Percentiles rank a stretch among this genome's conserved stretches.
Evolutionary conservation across 176 grass and related monocot species (phyloP).

Genomic region (Cymbopogon citratus): DNA sequence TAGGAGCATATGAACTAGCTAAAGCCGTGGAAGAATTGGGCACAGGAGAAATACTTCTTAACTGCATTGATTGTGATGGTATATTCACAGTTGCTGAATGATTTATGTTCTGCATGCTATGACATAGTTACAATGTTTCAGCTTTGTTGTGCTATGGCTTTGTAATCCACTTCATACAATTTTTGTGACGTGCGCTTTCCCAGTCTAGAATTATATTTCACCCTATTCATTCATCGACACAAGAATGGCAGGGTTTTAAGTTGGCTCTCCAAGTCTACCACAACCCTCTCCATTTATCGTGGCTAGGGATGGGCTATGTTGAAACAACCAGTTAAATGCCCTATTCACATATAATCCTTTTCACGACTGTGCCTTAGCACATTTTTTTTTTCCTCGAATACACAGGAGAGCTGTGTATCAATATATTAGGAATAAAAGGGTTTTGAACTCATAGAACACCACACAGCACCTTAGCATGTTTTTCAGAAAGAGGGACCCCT

Average conservation of each 20-base stretch:
- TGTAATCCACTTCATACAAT: background rate
- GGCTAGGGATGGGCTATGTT: background rate
- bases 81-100: conserved; percentile 24
- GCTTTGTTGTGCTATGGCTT: background rate
- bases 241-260: background rate
- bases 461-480: background rate
- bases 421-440: background rate
- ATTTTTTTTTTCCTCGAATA: background rate
- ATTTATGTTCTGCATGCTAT: conserved; percentile 11
- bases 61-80: conserved; percentile 99
- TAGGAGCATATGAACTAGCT: conserved; percentile 96
- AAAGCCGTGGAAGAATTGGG: conserved; percentile 92
- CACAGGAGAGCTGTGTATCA: background rate
- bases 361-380: no score
- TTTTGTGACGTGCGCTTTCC: background rate
- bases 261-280: background rate
- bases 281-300: background rate
- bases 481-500: background rate
- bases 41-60: conserved; percentile 91
- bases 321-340: background rate
- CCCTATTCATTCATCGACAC: background rate
- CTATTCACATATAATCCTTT: no score
- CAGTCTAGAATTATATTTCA: background rate
- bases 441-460: background rate
- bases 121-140: background rate